Evolutionary conservation across 1,284 basidiomycete genomes (phyloP), one percentile per base, ranked within the genome.

Genomic region (Amylostereum chailletii): DNA sequence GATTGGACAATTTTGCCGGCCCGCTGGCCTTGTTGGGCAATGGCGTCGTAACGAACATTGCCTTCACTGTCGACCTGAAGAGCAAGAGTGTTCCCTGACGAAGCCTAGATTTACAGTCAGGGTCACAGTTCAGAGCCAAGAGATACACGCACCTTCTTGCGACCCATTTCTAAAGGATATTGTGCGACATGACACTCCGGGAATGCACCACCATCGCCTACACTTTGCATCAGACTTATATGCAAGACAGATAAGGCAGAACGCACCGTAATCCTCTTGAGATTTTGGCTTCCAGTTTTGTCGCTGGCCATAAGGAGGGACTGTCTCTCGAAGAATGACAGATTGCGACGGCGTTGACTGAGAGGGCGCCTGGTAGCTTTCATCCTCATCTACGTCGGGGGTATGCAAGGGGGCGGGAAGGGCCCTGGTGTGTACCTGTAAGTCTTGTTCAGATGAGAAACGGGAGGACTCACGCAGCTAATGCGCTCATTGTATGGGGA

Each of bases 101-200:
- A 83, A 1, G 88, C 83, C 90, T 94, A 53, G 42, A 30, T 8
- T 19, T 39, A 42, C 31, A 37, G 53, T 42, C 33, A 44, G 38
- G 50, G 55, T 26, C 42, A n/a, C 27, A 36, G 19, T 34, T 1
- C 29, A 19, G 27, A 37, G 37, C 6, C 26, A 37, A 11, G 27
- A 34, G 11, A 8, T 8, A 34, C 3, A 65, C 78, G 55, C 50
- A 83, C 91, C 81, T 93, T 93, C 77, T 95, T 96, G 66, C 83
- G 81, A 47, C 95, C 95, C 81, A 99, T 86, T 55, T 94, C 92
- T 56, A 97, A 67, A 5, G 95, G 95, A 70, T 97, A 99, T 65
- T 99, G 95, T 8, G 95, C 95, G 50, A 96, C 73, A 74, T 95
- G 94, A 65, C 94, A 97, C 72, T 99, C 95, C 1, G 96, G 95